These are phyloP conservation scores for Metschnikowia kofuensis DNA, from an alignment of 805 yeast species.

Conservation along the genomic window DNA sequence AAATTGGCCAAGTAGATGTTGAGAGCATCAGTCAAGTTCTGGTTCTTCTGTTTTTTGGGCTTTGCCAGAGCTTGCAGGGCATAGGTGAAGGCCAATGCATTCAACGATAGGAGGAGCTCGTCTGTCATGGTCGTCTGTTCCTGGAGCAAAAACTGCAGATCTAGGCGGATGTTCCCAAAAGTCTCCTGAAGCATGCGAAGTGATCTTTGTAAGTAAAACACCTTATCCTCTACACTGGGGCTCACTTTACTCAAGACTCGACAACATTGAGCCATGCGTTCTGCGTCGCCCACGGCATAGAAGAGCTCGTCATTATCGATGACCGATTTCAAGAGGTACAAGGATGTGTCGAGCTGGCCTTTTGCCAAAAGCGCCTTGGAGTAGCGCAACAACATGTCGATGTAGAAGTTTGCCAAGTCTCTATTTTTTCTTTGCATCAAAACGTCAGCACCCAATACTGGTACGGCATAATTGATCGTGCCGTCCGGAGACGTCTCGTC, in stretches of 20 bases:
- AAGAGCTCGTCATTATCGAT: constrained; percentile 37
- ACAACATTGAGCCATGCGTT: constrained; percentile 38
- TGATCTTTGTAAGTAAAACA: constrained; percentile 28
- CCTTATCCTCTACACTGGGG: constrained; percentile 19
- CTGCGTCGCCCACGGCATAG: constrained; percentile 39
- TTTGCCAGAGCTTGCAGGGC: constrained; percentile 17
- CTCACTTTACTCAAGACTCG: constrained; percentile 31
- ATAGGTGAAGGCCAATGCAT: constrained; percentile 31
- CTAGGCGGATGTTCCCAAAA: constrained; percentile 24
- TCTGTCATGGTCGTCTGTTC: constrained; percentile 32
- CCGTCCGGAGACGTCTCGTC: constrained; percentile 23
- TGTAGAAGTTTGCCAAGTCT: constrained; percentile 39
- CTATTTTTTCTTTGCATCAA: constrained; percentile 29
- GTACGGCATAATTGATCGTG: constrained; percentile 29
- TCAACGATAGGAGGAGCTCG: constrained; percentile 33
- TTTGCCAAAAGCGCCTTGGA: constrained; percentile 40
- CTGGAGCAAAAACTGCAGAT: constrained; percentile 25
- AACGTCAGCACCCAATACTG: constrained; percentile 29
- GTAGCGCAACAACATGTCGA: constrained; percentile 41
- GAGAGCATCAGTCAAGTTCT: constrained; percentile 25
- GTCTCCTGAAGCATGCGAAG: constrained; percentile 32
- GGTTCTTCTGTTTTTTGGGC: constrained; percentile 10
- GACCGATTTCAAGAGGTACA: constrained; percentile 26
- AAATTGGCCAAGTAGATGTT: constrained; percentile 38
- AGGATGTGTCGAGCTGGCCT: constrained; percentile 32